A percentile compares a stretch with the other conserved stretches of the same genome.
Conservation (phyloP, 768 basidiomycete species). For the Lactarius hengduanensis region DNA sequence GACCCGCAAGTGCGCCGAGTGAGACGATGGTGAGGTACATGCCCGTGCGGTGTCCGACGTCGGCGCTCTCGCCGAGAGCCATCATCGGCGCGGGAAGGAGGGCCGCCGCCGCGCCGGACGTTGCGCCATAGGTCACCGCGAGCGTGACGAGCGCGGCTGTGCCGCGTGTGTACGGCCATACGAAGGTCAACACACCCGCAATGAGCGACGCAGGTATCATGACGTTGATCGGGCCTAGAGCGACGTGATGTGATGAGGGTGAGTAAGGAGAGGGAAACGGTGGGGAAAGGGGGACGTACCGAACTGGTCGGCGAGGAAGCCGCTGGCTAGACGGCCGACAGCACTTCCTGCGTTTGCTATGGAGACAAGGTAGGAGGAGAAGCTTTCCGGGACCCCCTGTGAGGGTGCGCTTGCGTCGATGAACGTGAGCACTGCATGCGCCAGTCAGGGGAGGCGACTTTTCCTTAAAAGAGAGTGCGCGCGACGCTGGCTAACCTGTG, state of each 20-base stretch:
- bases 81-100: conserved; percentile 57
- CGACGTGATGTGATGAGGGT: neutral
- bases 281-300: conserved; percentile 38
- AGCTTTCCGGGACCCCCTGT: conserved; percentile 47
- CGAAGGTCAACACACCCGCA: conserved; percentile 58
- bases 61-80: conserved; percentile 55
- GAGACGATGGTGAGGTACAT: conserved; percentile 62
- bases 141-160: conserved; percentile 49
- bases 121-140: conserved; percentile 61
- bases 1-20: conserved; percentile 62
- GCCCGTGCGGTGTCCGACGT: conserved; percentile 64
- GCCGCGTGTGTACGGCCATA: conserved; percentile 64
- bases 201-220: conserved; percentile 61
- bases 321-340: conserved; percentile 57
- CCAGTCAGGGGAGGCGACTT: neutral
- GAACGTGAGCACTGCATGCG: conserved; percentile 58
- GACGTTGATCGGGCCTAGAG: conserved; percentile 62
- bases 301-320: conserved; percentile 51
- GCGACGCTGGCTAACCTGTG: conserved; percentile 31
- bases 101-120: conserved; percentile 61
- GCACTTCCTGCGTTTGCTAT: conserved; percentile 67
- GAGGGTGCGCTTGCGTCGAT: conserved; percentile 55
- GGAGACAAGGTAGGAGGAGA: conserved; percentile 64
- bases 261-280: neutral
- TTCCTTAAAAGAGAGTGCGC: neutral